Conservation (phyloP, 371 early-diverging fungal genomes). For the Actinomucor elegans region DNA sequence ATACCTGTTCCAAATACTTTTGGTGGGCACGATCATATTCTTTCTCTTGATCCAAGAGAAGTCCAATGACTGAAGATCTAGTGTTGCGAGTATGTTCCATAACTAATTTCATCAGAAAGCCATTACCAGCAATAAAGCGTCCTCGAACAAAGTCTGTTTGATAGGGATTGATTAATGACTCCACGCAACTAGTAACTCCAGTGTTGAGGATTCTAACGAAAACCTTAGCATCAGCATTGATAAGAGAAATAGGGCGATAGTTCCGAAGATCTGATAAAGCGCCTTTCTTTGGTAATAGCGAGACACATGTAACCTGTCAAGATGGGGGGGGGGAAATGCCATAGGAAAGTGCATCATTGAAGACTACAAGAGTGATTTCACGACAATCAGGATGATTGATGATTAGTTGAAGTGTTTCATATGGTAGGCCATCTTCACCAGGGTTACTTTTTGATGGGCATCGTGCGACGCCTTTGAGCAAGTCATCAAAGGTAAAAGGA, state of each 20-base stretch:
- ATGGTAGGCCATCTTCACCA: slow-evolving; percentile 28
- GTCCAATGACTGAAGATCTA: background rate
- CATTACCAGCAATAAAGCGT: slow-evolving; percentile 14
- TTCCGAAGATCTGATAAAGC: slow-evolving; percentile 13
- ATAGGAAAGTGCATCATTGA: background rate
- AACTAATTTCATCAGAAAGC: background rate
- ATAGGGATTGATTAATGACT: background rate
- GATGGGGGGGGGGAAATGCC: slow-evolving; percentile 15
- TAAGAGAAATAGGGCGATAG: slow-evolving; percentile 28
- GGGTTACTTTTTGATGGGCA: slow-evolving; percentile 14
- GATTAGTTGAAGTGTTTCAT: slow-evolving; percentile 11
- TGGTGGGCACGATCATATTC: slow-evolving; percentile 15
- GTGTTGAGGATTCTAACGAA: slow-evolving; percentile 19
- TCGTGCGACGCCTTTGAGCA: background rate
- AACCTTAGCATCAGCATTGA: slow-evolving; percentile 29
- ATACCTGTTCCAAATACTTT: background rate
- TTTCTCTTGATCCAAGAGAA: slow-evolving; percentile 13
- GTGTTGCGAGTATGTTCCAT: background rate
- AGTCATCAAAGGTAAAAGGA: background rate
- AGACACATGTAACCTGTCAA: slow-evolving; percentile 14
- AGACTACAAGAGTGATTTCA: background rate
- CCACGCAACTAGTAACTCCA: background rate
- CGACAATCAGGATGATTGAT: background rate
- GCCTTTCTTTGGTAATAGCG: slow-evolving; percentile 25
- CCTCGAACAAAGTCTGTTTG: slow-evolving; percentile 16